A percentile compares a stretch with the other conserved stretches of the same genome.
Conservation (phyloP, 2,329 filamentous ascomycete genomes). For the Fusarium nurragi region DNA sequence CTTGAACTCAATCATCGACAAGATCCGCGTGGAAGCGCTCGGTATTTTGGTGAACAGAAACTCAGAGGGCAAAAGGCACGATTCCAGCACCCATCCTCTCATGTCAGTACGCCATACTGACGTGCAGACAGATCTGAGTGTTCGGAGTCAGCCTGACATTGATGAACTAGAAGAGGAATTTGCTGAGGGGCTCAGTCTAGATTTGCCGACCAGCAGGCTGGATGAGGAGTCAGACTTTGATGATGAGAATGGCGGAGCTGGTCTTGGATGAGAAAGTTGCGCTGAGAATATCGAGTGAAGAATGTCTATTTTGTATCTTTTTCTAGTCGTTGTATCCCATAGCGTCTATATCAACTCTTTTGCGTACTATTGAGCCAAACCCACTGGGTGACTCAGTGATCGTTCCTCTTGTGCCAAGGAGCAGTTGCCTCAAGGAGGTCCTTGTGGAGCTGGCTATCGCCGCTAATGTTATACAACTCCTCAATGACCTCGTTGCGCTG, state of each 20-base stretch:
- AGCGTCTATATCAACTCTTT: background rate
- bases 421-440: conserved; percentile 52
- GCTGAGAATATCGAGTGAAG: background rate
- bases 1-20: conserved; percentile 41
- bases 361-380: background rate
- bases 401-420: conserved; percentile 54
- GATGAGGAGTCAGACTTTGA: conserved; percentile 19
- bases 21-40: conserved; percentile 45
- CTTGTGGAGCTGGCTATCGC: conserved; percentile 52
- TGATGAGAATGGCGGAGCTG: conserved; percentile 29
- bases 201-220: background rate
- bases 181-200: conserved; percentile 11
- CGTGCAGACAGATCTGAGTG: conserved; percentile 7
- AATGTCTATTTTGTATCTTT: background rate
- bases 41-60: conserved; percentile 43
- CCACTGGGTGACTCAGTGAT: conserved; percentile 42
- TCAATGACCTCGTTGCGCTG: conserved; percentile 49
- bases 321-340: background rate
- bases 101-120: conserved; percentile 20
- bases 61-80: conserved; percentile 43
- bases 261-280: background rate
- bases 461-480: conserved; percentile 50
- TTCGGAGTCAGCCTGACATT: conserved; percentile 11
- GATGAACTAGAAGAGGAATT: conserved; percentile 31
- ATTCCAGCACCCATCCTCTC: conserved; percentile 45